Evolutionary conservation across 2,329 filamentous ascomycete genomes (phyloP), one percentile per base, ranked within the genome.

Genomic region (Ceratocystis eucalypticola): DNA sequence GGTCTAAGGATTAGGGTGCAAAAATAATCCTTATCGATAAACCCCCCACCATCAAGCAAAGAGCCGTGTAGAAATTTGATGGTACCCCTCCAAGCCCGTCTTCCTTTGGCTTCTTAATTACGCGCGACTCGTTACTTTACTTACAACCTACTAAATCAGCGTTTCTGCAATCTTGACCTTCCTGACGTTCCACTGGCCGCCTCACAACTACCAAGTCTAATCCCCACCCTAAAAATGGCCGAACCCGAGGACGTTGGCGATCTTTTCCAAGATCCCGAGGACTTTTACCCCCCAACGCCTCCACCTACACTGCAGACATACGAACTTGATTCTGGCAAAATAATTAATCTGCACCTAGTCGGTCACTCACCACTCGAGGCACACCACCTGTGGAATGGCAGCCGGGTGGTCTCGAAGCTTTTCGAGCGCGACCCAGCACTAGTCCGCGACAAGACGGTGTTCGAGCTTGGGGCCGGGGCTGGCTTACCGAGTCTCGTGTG

Each of bases 371-470:
- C 91, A 28, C 83, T 95, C 15, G 96, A 95, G 84, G 92, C 90
- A 17, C 90, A 96, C 75, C 82, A 89, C 70, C 82, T 96, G 37
- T 97, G 93, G 93, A 95, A 96, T 75, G 92, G 90, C 68, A 87
- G 88, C 68, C 87, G 89, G 69, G 84, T 89, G 48, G 82, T 93
- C 62, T 84, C 91, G 17, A 80, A 85, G 70, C 91, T 91, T 76
- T 84, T 96, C 67, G 90, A 96, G 76, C 77, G 82, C 53, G 79
- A 85, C 69, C 81, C 85, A n/a, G 72, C 75, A 7, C 80, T 89
- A 3, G 80, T 96, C n/a, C 72, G 76, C 15, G 80, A 76, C 69
- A 86, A 84, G 73, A 85, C 85, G n/a, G 83, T 96, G 1, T 83
- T 96, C 7, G 93, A 96, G 76, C 84, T 96, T 28, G 93, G 93